Conservation (phyloP, 306 rosid genomes). For the Citrullus mucosospermus region DNA sequence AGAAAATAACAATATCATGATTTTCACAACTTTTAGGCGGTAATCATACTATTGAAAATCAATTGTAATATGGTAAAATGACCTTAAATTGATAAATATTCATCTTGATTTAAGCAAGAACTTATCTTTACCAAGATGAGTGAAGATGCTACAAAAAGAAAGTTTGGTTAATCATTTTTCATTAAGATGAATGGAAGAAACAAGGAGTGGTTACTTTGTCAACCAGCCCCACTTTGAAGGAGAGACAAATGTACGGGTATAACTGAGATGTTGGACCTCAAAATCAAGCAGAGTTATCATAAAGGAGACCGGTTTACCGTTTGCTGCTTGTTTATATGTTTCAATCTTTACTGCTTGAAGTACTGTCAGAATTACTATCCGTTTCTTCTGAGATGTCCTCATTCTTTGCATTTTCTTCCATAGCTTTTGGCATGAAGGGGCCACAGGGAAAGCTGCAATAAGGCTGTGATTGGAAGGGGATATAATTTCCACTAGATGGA, state of each 20-base stretch:
- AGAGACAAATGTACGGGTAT: neutral
- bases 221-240: neutral
- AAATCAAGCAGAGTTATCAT: neutral
- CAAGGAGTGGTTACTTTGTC: neutral
- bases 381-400: slow-evolving; percentile 21
- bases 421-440: slow-evolving; percentile 20
- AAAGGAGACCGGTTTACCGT: neutral
- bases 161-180: neutral
- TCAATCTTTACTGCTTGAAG: slow-evolving; percentile 31
- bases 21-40: neutral
- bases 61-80: neutral
- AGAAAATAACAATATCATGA: neutral
- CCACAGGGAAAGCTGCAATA: slow-evolving; percentile 22
- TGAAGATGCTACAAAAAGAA: neutral
- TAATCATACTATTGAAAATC: neutral
- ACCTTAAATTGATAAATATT: neutral
- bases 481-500: slow-evolving; percentile 36
- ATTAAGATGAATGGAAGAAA: neutral
- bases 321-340: slow-evolving; percentile 17
- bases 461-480: slow-evolving; percentile 43
- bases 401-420: slow-evolving; percentile 28
- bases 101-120: neutral
- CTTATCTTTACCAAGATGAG: neutral
- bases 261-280: neutral
- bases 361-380: slow-evolving; percentile 33